Base-by-base conservation (phyloP, 164 flowering plant genomes). In the Magnolia changhungtana region DNA sequence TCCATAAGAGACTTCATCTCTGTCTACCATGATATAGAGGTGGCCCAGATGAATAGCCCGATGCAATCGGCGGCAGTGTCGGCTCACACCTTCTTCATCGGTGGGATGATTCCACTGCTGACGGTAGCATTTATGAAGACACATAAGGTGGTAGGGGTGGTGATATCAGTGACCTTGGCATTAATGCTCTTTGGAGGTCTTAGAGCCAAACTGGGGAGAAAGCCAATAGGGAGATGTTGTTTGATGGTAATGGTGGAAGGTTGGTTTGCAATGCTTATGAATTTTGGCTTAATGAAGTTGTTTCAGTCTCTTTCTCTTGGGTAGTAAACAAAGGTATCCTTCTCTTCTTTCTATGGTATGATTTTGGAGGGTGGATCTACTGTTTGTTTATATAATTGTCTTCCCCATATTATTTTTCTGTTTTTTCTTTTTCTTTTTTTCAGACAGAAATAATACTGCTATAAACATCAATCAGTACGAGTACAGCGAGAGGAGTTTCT, bases 241-340 rank as follows among this genome's bases (percentile, higher is more conserved):
- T 45, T 72, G 45, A 79, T 82, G 76, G 82, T 82, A 6, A 61
- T 82, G 78, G 2, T 82, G 20, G 82, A 82, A 8, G 84, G 80
- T 3, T 82, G 82, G 84, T 19, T 77, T 10, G 84, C 84, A 50
- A 82, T 82, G 84, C 69, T 71, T 18, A 14, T 76, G 19, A 82
- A 82, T 19, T 82, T 76, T 63, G 84, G 84, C 19, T 31, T 82
- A n/a, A 82, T 81, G 72, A 80, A 72, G 72, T 72, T 77, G 49
- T 73, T 82, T 20, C 78, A 74, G n/a, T 24, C 27, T 24, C 27
- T 24, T 24, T 78, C 74, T 18, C 72, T 4, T 11, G 68, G 31
- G 7, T 50, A 13, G 23, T 27, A 23, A 13, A 18, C 11, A 65
- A 21, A 21, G 24, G 65, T 49, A 16, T n/a, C 3, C 4, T 5